A percentile compares a stretch with the other conserved stretches of the same genome.
These are phyloP conservation scores for Diplodia sapinea DNA, from an alignment of 2,329 filamentous ascomycete species.

Conservation along the genomic window DNA sequence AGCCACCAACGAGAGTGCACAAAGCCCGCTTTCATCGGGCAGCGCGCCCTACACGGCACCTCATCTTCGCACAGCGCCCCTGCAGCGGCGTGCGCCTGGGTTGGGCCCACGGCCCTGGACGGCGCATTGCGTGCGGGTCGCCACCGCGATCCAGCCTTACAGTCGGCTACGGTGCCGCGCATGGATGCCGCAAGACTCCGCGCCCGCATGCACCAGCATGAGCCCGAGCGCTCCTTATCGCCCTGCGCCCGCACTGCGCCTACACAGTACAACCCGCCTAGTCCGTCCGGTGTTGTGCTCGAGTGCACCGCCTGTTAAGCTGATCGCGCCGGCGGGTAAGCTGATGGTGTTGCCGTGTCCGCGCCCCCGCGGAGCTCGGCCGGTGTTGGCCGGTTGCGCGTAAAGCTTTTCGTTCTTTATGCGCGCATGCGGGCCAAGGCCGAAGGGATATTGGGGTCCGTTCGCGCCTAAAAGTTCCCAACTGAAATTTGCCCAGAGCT, in stretches of 20 bases:
- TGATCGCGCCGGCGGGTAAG: conserved; percentile 6
- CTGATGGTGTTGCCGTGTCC: background rate
- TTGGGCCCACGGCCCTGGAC: background rate
- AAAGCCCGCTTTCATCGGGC: background rate
- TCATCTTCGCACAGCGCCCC: conserved; percentile 16
- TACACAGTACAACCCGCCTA: background rate
- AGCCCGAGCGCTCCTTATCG: conserved; percentile 13
- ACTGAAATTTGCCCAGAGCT: conserved; percentile 20
- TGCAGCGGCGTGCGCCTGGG: background rate
- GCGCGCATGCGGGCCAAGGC: conserved; percentile 11
- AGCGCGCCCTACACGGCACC: background rate
- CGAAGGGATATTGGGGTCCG: conserved; percentile 21
- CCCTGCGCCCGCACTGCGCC: background rate
- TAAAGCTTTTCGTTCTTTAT: background rate
- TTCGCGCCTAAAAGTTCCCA: conserved; percentile 23
- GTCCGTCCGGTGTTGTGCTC: background rate
- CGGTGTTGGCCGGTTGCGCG: background rate
- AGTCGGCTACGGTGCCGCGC: conserved; percentile 22
- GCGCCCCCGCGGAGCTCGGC: background rate
- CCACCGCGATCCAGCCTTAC: conserved; percentile 22
- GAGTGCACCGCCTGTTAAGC: background rate
- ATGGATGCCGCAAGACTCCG: conserved; percentile 8
- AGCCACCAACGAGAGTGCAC: conserved; percentile 9
- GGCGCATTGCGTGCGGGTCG: background rate
- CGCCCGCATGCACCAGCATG: conserved; percentile 3